Base-by-base conservation (phyloP, 1,284 basidiomycete genomes). In the Malassezia nana region DNA sequence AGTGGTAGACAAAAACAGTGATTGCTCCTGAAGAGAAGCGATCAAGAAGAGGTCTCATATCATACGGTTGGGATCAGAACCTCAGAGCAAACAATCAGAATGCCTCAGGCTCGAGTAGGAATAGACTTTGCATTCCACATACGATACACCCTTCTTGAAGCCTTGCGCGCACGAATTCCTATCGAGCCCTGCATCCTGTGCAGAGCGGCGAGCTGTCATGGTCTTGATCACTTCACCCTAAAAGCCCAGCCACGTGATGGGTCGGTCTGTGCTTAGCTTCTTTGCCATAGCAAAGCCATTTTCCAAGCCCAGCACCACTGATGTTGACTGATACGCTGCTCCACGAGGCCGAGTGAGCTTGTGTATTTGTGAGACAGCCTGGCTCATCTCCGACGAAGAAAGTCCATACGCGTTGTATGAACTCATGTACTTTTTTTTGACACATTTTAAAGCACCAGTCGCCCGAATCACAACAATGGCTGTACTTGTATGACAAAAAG, bases 361-460 rank as follows among this genome's bases (percentile, higher is more conserved):
- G 6, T n/a, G 6, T n/a, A 32, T 32, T 46, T 46, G 15, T 13
- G 31, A 4, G 15, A 29, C 13, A 51, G 53, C 29, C 50, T 20
- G 44, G 20, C 13, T 28, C 7, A 13, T 13, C 29, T 30, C 7
- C 42, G 32, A 25, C 31, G 32, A 13, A 25, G 25, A 10, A 54
- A 44, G 22, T 32, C 31, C 29, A 42, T 45, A 32, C 32, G 29
- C 39, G 44, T 38, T 13, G 12, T 33, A 15, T 16, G 51, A 42
- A 16, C 58, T 50, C 42, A 72, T 47, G 32, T 58, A 69, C 41
- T 65, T 53, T 13, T 58, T 53, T 0, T 55, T 39, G 1, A 66
- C 65, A 30, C 8, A 53, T 47, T 32, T 66, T 44, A 57, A 30
- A 30, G 13, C 29, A 6, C 13, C 29, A 30, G 29, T 13, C 29